These are phyloP conservation scores for Penicillium bovifimosum DNA, from an alignment of 495 filamentous ascomycete genomes.

Conservation along the genomic window DNA sequence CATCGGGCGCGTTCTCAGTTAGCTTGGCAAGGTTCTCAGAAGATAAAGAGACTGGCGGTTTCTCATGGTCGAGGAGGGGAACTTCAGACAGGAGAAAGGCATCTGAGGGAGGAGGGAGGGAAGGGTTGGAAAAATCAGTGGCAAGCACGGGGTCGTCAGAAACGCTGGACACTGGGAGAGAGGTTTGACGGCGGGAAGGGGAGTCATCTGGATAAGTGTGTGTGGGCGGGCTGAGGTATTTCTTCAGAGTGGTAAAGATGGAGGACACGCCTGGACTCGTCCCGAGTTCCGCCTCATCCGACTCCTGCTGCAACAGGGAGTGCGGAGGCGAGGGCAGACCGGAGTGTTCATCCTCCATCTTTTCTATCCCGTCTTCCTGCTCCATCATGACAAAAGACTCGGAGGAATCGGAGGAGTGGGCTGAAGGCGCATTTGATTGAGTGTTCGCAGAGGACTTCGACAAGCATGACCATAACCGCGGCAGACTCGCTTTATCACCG, in stretches of 20 bases:
- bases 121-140: conserved; percentile 71
- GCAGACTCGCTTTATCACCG: conserved; percentile 48
- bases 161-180: conserved; percentile 58
- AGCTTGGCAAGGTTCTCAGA: conserved; percentile 77
- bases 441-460: conserved; percentile 19
- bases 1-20: conserved; percentile 66
- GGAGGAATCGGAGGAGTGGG: conserved; percentile 25
- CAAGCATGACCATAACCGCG: conserved; percentile 39
- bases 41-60: conserved; percentile 46
- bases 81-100: conserved; percentile 51
- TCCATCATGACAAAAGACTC: conserved; percentile 40
- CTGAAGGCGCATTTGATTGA: conserved; percentile 12
- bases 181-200: conserved; percentile 47
- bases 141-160: conserved; percentile 65
- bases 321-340: conserved; percentile 41
- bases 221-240: conserved; percentile 34
- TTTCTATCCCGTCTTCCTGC: conserved; percentile 30
- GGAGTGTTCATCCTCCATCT: conserved; percentile 24
- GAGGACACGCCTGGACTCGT: conserved; percentile 35
- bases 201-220: conserved; percentile 26
- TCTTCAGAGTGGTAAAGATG: conserved; percentile 40
- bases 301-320: conserved; percentile 41
- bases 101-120: conserved; percentile 49
- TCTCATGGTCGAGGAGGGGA: conserved; percentile 48
- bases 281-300: conserved; percentile 35